phyloP scores from a whole-genome alignment of 345 rosid species.

The Atalantia buxifolia region DNA sequence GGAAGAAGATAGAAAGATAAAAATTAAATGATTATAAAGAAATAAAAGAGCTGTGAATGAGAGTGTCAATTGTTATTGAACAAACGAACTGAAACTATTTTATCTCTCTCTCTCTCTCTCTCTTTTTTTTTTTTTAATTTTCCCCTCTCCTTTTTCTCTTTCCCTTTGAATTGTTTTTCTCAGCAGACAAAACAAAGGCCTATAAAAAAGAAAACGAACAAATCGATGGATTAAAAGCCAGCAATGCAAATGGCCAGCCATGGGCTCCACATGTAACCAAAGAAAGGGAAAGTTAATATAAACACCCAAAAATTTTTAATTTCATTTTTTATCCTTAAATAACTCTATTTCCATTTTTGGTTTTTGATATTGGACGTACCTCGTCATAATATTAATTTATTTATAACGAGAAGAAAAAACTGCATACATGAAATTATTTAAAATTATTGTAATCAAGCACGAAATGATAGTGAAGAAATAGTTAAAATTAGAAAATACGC shows the following conservation, averaged over 20 bases:
- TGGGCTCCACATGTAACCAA: conserved; percentile 37
- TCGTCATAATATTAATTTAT: too few relatives aligned
- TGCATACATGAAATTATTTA: background rate
- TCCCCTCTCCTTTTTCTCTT: background rate
- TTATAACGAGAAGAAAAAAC: background rate
- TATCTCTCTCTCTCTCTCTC: background rate
- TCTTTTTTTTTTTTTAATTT: background rate
- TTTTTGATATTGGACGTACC: background rate
- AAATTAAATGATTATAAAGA: background rate
- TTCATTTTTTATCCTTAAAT: background rate
- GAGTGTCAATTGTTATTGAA: conserved; percentile 20
- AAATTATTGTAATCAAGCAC: background rate
- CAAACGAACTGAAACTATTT: conserved; percentile 20
- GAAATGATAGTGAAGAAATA: background rate
- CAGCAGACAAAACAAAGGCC: conserved; percentile 24
- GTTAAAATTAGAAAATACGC: too few relatives aligned
- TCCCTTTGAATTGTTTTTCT: conserved; percentile 4
- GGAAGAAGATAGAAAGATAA: background rate
- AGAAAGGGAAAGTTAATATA: background rate
- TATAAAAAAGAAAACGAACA: conserved; percentile 30
- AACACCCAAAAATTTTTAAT: background rate
- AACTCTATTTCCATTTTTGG: background rate
- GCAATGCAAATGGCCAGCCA: conserved; percentile 34
- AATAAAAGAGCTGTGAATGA: conserved; percentile 7
- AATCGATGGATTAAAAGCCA: conserved; percentile 38